phyloP scores from a whole-genome alignment of 148 eudicot genomes.

The Mesembryanthemum crystallinum region DNA sequence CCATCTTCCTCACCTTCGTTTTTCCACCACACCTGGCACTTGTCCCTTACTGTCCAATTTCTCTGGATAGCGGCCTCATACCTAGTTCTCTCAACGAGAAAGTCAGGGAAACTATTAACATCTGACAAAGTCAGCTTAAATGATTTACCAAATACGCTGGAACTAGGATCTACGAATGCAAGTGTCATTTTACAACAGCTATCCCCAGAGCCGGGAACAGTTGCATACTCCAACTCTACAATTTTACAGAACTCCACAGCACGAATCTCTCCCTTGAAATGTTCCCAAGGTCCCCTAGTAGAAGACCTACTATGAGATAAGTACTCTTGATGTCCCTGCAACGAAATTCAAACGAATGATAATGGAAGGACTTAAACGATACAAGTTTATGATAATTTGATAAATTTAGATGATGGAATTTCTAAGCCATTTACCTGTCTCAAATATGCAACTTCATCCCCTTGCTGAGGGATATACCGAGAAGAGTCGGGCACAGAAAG shows the following conservation, averaged over 20 bases:
- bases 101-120: conserved; percentile 73
- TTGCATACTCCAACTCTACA: conserved; percentile 53
- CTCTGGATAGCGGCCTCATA: conserved; percentile 74
- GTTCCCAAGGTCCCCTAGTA: conserved; percentile 67
- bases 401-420: neutral
- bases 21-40: conserved; percentile 98
- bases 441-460: conserved; percentile 88
- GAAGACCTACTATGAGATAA: conserved; percentile 32
- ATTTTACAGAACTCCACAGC: conserved; percentile 85
- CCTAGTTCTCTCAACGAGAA: conserved; percentile 79
- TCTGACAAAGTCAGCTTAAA: conserved; percentile 80
- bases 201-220: conserved; percentile 83
- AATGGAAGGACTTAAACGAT: no score
- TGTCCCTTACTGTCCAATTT: conserved; percentile 79
- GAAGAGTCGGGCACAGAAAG: conserved; percentile 67
- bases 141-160: conserved; percentile 56
- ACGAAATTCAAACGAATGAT: neutral
- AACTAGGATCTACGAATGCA: conserved; percentile 58
- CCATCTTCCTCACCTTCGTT: conserved; percentile 76
- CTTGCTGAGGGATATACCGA: conserved; percentile 84
- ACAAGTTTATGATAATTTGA: no score
- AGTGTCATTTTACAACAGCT: conserved; percentile 89
- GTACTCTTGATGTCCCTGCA: conserved; percentile 89
- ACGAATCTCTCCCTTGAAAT: conserved; percentile 55
- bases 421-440: conserved; percentile 64